These are phyloP conservation scores for Plasmopara halstedii DNA, from an alignment of 352 stramenopile genomes.

Conservation along the genomic window DNA sequence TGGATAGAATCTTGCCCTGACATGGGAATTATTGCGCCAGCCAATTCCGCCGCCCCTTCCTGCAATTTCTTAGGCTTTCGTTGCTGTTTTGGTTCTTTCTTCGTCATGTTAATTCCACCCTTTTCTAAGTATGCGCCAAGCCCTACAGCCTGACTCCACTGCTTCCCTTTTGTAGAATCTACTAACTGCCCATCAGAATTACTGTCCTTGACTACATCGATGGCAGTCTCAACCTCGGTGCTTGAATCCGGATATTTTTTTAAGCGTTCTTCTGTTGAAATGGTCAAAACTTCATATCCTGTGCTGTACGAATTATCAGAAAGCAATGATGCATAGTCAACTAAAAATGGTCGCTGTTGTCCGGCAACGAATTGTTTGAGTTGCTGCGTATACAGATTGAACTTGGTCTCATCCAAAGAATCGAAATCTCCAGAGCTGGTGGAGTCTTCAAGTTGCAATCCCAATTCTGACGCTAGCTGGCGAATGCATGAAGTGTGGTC, in stretches of 20 bases:
- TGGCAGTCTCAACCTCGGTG: slow-evolving; percentile 34
- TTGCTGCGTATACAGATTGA: slow-evolving; percentile 54
- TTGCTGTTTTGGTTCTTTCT: slow-evolving; percentile 66
- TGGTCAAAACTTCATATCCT: slow-evolving; percentile 59
- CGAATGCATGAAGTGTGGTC: slow-evolving; percentile 21
- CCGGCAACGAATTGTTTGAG: slow-evolving; percentile 50
- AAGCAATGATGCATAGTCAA: slow-evolving; percentile 64
- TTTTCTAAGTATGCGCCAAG: slow-evolving; percentile 17
- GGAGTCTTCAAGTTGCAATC: slow-evolving; percentile 18
- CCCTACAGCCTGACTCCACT: slow-evolving; percentile 7
- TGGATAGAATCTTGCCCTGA: slow-evolving; percentile 5
- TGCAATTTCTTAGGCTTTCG: slow-evolving; percentile 66
- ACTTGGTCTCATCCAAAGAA: slow-evolving; percentile 27
- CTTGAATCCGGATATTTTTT: slow-evolving; percentile 31
- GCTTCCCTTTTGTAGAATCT: slow-evolving; percentile 19
- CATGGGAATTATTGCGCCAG: slow-evolving; percentile 1
- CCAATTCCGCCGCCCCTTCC: slow-evolving; percentile 18
- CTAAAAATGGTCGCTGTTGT: slow-evolving; percentile 72
- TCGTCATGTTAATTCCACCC: slow-evolving; percentile 29
- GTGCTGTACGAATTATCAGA: slow-evolving; percentile 78
- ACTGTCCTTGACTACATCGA: background rate
- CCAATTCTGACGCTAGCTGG: background rate
- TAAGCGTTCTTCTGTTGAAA: slow-evolving; percentile 57
- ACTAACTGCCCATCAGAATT: slow-evolving; percentile 2
- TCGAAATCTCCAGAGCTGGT: slow-evolving; percentile 17